These are phyloP conservation scores for Ricinus communis DNA, from an alignment of 345 rosid species.

Conservation along the genomic window DNA sequence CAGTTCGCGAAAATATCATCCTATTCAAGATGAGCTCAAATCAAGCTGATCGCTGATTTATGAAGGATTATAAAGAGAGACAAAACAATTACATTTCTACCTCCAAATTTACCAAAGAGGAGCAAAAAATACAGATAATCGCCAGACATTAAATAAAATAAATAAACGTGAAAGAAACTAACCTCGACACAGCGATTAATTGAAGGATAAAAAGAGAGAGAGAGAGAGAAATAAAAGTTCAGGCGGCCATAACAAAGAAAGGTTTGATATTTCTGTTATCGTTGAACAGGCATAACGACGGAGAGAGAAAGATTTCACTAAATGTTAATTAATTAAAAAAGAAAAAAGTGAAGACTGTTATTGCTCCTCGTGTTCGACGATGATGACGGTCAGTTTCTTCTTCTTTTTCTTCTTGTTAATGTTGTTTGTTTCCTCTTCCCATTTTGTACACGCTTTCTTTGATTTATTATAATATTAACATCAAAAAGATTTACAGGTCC, in stretches of 20 bases:
- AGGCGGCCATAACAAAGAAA: constrained; percentile 19
- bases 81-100: neutral
- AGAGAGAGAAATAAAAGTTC: constrained; percentile 1
- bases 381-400: constrained; percentile 24
- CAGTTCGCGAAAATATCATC: neutral
- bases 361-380: constrained; percentile 24
- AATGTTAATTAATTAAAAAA: neutral
- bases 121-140: neutral
- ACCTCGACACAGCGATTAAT: neutral
- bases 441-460: too few species aligned
- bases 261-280: too few species aligned
- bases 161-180: constrained; percentile 11
- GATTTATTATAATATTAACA: too few species aligned
- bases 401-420: constrained; percentile 3
- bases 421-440: neutral
- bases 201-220: neutral
- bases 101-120: too few species aligned
- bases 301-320: neutral
- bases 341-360: too few species aligned
- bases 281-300: neutral
- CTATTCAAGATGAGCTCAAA: neutral
- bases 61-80: neutral
- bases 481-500: too few species aligned
- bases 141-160: constrained; percentile 3
- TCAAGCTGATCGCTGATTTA: neutral